Percentiles rank a stretch among this genome's conserved stretches.
These are phyloP conservation scores for Histomonas meleagridis DNA, from an alignment of 208 protist species.

Conservation along the genomic window DNA sequence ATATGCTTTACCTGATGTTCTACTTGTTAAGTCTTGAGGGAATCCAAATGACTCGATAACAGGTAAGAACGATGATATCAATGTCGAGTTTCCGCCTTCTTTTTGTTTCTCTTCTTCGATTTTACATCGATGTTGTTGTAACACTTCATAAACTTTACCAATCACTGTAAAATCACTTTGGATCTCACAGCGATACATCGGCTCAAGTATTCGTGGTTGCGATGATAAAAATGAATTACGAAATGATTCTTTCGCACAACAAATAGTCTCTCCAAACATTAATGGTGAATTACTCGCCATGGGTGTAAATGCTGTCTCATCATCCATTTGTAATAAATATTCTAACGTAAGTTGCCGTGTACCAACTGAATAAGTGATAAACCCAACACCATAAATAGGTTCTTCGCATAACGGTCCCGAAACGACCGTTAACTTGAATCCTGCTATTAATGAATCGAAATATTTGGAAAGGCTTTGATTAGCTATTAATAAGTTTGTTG, in stretches of 20 bases:
- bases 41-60: slow-evolving; percentile 90
- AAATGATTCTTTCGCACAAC: slow-evolving; percentile 55
- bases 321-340: neutral
- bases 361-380: slow-evolving; percentile 42
- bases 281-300: slow-evolving; percentile 44
- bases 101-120: slow-evolving; percentile 82
- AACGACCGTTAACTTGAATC: slow-evolving; percentile 78
- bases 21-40: slow-evolving; percentile 64
- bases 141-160: slow-evolving; percentile 57
- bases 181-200: slow-evolving; percentile 88
- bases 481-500: neutral
- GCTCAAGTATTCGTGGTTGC: slow-evolving; percentile 75
- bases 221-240: slow-evolving; percentile 70
- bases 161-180: slow-evolving; percentile 43
- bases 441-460: slow-evolving; percentile 58
- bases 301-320: neutral
- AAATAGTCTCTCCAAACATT: slow-evolving; percentile 74
- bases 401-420: slow-evolving; percentile 90
- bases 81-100: slow-evolving; percentile 80
- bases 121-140: slow-evolving; percentile 47
- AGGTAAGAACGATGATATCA: slow-evolving; percentile 77
- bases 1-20: slow-evolving; percentile 78
- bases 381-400: slow-evolving; percentile 72
- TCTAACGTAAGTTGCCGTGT: neutral
- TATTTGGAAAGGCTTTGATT: neutral